These are phyloP conservation scores for Cutaneotrichosporon dermatis DNA, from an alignment of 1,284 basidiomycete species.

Conservation along the genomic window DNA sequence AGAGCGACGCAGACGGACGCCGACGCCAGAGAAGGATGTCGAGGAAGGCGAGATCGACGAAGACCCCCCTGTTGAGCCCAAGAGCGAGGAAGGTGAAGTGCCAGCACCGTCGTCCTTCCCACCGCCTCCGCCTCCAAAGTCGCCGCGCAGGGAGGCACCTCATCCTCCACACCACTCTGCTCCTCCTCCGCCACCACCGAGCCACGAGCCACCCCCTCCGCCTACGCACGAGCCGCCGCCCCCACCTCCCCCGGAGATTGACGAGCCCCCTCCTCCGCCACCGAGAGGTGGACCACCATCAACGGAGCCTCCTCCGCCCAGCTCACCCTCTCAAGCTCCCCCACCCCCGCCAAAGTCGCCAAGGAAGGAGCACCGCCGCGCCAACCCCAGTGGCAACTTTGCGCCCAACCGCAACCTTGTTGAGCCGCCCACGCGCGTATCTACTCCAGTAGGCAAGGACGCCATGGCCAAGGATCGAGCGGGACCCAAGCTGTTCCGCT, in stretches of 20 bases:
- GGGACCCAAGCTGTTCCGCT: conserved; percentile 31
- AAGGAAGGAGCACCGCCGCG: not conserved
- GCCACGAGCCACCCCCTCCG: too few species aligned
- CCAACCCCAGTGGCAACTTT: conserved; percentile 39
- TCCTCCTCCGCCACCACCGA: too few species aligned
- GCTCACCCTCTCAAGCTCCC: conserved; percentile 8
- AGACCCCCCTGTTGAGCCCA: not conserved
- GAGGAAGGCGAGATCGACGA: conserved; percentile 8
- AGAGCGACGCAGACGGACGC: conserved; percentile 1
- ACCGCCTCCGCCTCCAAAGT: too few species aligned
- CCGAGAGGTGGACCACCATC: conserved; percentile 20
- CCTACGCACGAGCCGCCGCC: conserved; percentile 7
- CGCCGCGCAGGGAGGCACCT: too few species aligned
- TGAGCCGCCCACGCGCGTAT: conserved; percentile 27
- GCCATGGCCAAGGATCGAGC: conserved; percentile 7
- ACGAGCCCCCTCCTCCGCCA: conserved; percentile 8
- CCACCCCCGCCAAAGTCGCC: conserved; percentile 13
- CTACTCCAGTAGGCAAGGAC: conserved; percentile 18
- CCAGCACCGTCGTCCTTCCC: too few species aligned
- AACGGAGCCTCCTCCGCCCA: not conserved
- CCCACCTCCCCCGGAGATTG: conserved; percentile 2
- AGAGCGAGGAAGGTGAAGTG: not conserved
- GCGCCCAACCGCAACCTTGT: conserved; percentile 39
- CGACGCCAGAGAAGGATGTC: not conserved
- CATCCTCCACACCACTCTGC: too few species aligned